Evolutionary conservation across 768 basidiomycete genomes (phyloP).

Genomic region (Xerocomellus amylosporus): DNA sequence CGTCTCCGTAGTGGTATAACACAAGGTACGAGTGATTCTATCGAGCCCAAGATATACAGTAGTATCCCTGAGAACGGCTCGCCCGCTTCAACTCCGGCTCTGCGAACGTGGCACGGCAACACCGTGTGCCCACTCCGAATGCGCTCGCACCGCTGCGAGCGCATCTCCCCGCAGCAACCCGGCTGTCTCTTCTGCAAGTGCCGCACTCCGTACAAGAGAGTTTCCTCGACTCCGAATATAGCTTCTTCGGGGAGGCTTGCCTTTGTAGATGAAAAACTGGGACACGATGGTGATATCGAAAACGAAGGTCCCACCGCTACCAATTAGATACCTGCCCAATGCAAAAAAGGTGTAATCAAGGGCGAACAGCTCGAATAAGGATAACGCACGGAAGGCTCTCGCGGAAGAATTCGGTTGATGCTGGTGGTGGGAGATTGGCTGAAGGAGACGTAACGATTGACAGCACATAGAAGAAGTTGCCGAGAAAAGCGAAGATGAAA

Average conservation of each 20-base stretch:
- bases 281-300: conserved; percentile 91
- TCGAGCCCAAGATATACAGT: conserved; percentile 1
- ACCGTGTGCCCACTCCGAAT: conserved; percentile 21
- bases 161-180: conserved; percentile 47
- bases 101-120: conserved; percentile 30
- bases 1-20: background rate
- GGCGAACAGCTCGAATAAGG: background rate
- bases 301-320: conserved; percentile 87
- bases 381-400: conserved; percentile 81
- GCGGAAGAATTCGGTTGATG: conserved; percentile 62
- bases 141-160: conserved; percentile 28
- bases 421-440: conserved; percentile 52
- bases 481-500: conserved; percentile 90
- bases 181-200: conserved; percentile 46
- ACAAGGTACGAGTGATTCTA: background rate
- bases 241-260: conserved; percentile 37
- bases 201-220: conserved; percentile 26
- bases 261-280: conserved; percentile 79
- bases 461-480: conserved; percentile 89
- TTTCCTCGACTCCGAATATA: conserved; percentile 26
- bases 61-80: background rate
- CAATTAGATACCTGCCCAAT: conserved; percentile 70
- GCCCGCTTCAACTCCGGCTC: conserved; percentile 36
- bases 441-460: conserved; percentile 83
- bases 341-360: background rate